phyloP scores from a whole-genome alignment of 2,329 filamentous ascomycete genomes.

The Sporothrix protearum region DNA sequence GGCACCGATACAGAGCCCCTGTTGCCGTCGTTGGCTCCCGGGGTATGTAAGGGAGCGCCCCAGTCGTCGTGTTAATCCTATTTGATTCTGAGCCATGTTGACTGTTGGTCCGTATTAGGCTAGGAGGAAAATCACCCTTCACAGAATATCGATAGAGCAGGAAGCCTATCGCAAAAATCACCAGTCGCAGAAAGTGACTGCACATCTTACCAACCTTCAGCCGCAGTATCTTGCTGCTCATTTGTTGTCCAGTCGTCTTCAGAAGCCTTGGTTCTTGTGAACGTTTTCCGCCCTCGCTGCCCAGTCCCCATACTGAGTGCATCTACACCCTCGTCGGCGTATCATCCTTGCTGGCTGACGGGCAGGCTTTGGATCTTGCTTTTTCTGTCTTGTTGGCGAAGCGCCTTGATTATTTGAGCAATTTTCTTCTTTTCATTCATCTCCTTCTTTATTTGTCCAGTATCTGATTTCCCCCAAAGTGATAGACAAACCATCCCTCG shows the following conservation, averaged over 20 bases:
- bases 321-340: background rate
- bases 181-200: background rate
- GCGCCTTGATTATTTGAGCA: background rate
- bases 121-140: background rate
- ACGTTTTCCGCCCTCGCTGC: background rate
- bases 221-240: background rate
- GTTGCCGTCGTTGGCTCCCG: background rate
- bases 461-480: background rate
- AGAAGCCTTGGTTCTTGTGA: background rate
- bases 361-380: background rate
- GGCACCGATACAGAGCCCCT: conserved; percentile 1
- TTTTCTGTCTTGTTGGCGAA: background rate
- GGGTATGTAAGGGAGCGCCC: background rate
- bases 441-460: background rate
- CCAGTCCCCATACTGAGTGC: too few relatives aligned
- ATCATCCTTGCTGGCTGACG: background rate
- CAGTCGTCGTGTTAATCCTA: background rate
- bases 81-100: background rate
- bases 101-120: background rate
- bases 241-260: background rate
- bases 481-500: background rate
- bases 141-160: background rate
- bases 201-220: background rate
- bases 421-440: background rate
- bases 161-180: background rate